Evolutionary conservation across 371 early-diverging fungal species (phyloP), one percentile per base, ranked within the genome.

Genomic region (Zychaea mexicana): DNA sequence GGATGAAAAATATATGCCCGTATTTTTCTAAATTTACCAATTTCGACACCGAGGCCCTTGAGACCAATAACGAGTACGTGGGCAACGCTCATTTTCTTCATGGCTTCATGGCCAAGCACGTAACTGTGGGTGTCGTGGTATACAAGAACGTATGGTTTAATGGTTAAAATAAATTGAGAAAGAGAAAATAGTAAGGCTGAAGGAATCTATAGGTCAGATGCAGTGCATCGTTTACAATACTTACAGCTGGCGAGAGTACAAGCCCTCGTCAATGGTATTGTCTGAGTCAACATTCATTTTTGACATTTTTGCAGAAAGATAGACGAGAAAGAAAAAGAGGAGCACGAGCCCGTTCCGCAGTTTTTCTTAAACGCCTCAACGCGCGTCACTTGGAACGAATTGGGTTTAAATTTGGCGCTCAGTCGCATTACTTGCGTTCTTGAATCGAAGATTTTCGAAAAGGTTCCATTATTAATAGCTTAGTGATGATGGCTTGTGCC

Each of bases 101-200:
- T 99, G 64, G 99, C 99, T 63, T 99, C 99, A 75, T 96, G 96
- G 28, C 99, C 99, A 62, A 99, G 90, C 19, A 99, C 99, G 73
- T 98, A 98, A 58, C 98, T 98, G 60, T 54, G 24, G 31, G 30
- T 30, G n/a, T n/a, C n/a, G n/a, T n/a, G n/a, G n/a, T n/a, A n/a
- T n/a, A n/a, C n/a, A n/a, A n/a, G n/a, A 65, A 55, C 58, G 52
- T 62, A 54, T 19, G 39, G 17, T 24, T 30, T 9, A 22, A 33
- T 19, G 3, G 49, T 8, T 19, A 17, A 24, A 6, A 49, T 12
- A 24, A 22, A 1, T 1, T 7, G 19, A 21, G 36, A 53, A 30
- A 28, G 8, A 46, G 0, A 27, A 49, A 66, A 38, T 1, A 8
- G 54, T 57, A 52, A 33, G 27, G 33, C 12, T 27, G 28, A 30